A percentile compares a stretch with the other conserved stretches of the same genome.
Conservation (phyloP, 257 asterid genomes). For the Jasminum sambac region DNA sequence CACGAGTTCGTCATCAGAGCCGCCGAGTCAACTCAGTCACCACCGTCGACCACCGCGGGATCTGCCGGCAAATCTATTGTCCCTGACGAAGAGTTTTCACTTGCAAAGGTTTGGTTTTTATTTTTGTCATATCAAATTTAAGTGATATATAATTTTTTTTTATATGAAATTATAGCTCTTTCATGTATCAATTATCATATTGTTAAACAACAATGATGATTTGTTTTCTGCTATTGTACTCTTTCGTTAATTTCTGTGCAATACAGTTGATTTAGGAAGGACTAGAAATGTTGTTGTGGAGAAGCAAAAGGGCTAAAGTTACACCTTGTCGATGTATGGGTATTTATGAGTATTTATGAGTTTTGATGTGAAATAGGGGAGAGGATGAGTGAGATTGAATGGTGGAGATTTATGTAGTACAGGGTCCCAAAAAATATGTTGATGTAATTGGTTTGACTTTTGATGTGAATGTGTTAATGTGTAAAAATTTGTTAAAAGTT, state of each 20-base stretch:
- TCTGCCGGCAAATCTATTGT: slow-evolving; percentile 48
- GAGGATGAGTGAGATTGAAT: too few species aligned
- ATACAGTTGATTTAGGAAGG: not conserved
- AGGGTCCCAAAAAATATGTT: too few species aligned
- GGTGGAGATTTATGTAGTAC: too few species aligned
- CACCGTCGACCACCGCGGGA: slow-evolving; percentile 32
- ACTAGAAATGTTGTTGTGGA: not conserved
- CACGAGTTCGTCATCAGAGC: slow-evolving; percentile 47
- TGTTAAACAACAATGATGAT: not conserved
- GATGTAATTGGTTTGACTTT: too few species aligned
- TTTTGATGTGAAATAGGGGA: too few species aligned
- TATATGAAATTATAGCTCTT: not conserved
- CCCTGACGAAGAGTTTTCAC: slow-evolving; percentile 70
- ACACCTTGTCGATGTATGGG: too few species aligned
- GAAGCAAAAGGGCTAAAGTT: not conserved
- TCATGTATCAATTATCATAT: not conserved
- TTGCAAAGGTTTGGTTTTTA: slow-evolving; percentile 60
- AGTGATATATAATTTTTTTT: too few species aligned
- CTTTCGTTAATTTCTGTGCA: not conserved
- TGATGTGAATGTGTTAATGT: too few species aligned
- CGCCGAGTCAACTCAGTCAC: slow-evolving; percentile 79
- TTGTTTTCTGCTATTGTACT: not conserved
- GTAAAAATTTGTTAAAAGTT: too few species aligned
- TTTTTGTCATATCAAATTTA: not conserved
- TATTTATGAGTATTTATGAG: too few species aligned